Evolutionary conservation across 2,329 filamentous ascomycete species (phyloP), one percentile per base, ranked within the genome.

Genomic region (Amesomyces nigricolor): DNA sequence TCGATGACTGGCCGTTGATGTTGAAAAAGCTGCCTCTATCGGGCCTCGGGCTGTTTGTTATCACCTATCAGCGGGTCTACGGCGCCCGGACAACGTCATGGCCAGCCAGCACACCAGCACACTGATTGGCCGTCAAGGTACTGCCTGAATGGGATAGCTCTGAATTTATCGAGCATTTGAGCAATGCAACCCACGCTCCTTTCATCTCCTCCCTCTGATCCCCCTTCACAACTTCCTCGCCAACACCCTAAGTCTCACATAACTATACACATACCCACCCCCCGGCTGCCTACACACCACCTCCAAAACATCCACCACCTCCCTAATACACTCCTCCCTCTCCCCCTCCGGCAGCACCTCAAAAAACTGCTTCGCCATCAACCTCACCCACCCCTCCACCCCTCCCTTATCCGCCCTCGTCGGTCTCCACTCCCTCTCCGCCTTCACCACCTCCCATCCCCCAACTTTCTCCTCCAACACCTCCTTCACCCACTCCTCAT

Each of bases 381-480:
- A 67, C 62, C 79, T 71, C 26, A 87, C 71, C 85, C 86, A 89
- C 1, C 83, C 85, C 53, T 81, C 78, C 10, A 88, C 71, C 0
- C 85, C 85, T 2, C 81, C 81, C 57, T 68, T 70, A 58, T 78
- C 80, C n/a, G 76, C 73, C 19, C 70, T 73, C 26, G 85, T 89
- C 26, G 84, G 82, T 50, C 86, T 70, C 72, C 84, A 87, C 70
- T 87, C 83, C 17, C 75, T 67, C 72, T 89, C 85, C 0, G 78
- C 68, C 61, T 67, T 72, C 62, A 81, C 76, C 3, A 84, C 69
- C 54, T 67, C 64, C 69, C 75, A 79, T 22, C 76, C 77, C 16
- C 73, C 75, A 1, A 74, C 73, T 47, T 71, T 68, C 19, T 72
- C 65, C 58, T 78, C 71, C 57, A 75, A 63, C 39, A 72, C 65